Percentiles rank a stretch among this genome's conserved stretches.
phyloP scores from a whole-genome alignment of 2,329 filamentous ascomycete species.

The Aspergillus persii region DNA sequence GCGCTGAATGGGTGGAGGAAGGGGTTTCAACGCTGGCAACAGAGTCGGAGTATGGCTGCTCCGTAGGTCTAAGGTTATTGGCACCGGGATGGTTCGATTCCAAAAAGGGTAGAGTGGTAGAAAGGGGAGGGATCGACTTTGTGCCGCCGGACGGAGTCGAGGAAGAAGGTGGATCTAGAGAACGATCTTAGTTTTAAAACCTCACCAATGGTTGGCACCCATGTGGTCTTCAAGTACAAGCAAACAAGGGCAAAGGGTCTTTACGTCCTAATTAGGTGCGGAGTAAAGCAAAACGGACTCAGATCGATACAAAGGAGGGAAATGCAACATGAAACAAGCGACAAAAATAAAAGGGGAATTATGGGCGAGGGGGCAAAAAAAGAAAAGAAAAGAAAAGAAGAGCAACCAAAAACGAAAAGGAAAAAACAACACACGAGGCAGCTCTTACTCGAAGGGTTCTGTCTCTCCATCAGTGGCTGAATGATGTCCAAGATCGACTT shows the following conservation, averaged over 20 bases:
- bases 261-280: no score
- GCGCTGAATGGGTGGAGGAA: conserved; percentile 29
- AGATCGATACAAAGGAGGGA: no score
- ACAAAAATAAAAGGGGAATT: no score
- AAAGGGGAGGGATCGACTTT: conserved; percentile 18
- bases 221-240: background rate
- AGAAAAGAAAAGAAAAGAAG: background rate
- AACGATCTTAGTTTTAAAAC: background rate
- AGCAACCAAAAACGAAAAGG: background rate
- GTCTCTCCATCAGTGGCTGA: conserved; percentile 42
- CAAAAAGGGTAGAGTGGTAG: conserved; percentile 25
- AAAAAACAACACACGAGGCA: background rate
- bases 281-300: no score
- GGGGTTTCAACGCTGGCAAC: conserved; percentile 28
- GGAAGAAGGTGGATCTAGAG: conserved; percentile 14
- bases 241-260: background rate
- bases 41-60: conserved; percentile 29
- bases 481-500: conserved; percentile 60
- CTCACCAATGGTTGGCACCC: background rate
- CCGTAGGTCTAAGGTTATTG: conserved; percentile 8
- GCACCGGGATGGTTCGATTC: conserved; percentile 22
- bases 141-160: conserved; percentile 15
- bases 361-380: background rate
- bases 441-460: conserved; percentile 45
- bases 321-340: no score